A percentile compares a stretch with the other conserved stretches of the same genome.
These are phyloP conservation scores for Gossypium turneri DNA, from an alignment of 345 rosid genomes.

Conservation along the genomic window DNA sequence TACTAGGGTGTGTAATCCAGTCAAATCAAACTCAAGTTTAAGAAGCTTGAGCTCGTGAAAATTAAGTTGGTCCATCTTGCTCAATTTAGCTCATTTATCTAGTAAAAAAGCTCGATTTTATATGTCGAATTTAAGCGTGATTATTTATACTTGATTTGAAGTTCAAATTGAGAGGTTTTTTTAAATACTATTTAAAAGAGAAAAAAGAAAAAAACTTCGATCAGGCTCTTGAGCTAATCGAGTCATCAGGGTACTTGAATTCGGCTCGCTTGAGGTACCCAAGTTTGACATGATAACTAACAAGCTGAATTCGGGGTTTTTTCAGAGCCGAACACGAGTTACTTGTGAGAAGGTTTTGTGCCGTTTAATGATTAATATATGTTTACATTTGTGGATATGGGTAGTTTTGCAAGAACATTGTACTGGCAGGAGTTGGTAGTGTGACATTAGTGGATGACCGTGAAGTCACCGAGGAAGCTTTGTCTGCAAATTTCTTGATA, in stretches of 20 bases:
- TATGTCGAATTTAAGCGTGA: neutral
- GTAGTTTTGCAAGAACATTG: slow-evolving; percentile 97
- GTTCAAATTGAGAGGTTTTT: neutral
- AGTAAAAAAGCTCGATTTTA: neutral
- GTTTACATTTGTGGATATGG: slow-evolving; percentile 8
- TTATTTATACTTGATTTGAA: neutral
- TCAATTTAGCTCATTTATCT: too few relatives aligned
- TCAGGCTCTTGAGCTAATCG: neutral
- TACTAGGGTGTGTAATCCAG: neutral
- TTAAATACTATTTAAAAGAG: neutral
- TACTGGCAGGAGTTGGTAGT: slow-evolving; percentile 88
- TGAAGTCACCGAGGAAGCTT: slow-evolving; percentile 47
- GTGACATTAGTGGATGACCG: slow-evolving; percentile 82
- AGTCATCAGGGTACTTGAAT: neutral
- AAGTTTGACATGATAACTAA: neutral
- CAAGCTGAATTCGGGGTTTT: neutral
- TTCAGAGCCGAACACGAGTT: neutral
- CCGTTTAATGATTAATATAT: neutral
- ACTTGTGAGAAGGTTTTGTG: too few relatives aligned
- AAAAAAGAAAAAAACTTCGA: neutral
- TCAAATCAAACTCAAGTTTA: too few relatives aligned
- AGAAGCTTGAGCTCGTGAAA: neutral
- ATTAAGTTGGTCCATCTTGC: neutral
- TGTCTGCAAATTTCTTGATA: slow-evolving; percentile 74
- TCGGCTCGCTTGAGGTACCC: neutral